phyloP scores from a whole-genome alignment of 2,329 filamentous ascomycete species.

The Septoria linicola region DNA sequence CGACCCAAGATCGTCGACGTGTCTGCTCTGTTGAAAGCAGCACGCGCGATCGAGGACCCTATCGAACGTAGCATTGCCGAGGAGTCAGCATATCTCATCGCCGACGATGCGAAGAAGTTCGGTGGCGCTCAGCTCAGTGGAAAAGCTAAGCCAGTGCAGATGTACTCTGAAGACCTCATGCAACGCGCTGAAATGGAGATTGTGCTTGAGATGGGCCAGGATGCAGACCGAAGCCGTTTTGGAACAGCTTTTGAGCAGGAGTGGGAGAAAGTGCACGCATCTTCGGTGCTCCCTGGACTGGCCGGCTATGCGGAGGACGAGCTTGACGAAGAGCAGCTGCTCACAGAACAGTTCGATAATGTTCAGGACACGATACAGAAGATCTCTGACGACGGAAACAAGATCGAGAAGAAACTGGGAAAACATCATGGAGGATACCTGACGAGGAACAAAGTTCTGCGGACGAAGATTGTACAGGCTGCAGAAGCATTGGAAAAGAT shows the following conservation, averaged over 20 bases:
- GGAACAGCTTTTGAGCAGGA: constrained; percentile 41
- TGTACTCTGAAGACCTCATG: constrained; percentile 69
- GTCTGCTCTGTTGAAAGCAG: constrained; percentile 63
- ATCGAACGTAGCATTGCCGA: constrained; percentile 68
- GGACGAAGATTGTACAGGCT: constrained; percentile 75
- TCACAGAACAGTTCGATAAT: constrained; percentile 71
- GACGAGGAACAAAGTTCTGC: constrained; percentile 75
- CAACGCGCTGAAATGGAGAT: constrained; percentile 75
- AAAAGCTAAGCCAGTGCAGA: constrained; percentile 58
- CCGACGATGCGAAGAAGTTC: constrained; percentile 78
- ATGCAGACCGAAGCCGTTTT: constrained; percentile 48
- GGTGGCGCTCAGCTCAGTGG: constrained; percentile 65
- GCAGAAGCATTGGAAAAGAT: constrained; percentile 69
- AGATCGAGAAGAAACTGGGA: constrained; percentile 88
- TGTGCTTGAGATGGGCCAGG: constrained; percentile 62
- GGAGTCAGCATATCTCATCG: constrained; percentile 77
- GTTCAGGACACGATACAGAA: constrained; percentile 71
- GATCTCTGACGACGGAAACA: constrained; percentile 76
- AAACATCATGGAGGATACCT: constrained; percentile 88
- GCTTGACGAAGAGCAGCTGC: constrained; percentile 64
- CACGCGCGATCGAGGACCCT: constrained; percentile 60
- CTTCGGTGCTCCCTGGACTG: constrained; percentile 67
- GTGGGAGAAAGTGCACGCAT: constrained; percentile 52
- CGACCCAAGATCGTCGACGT: constrained; percentile 73
- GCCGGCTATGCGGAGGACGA: constrained; percentile 75